A percentile compares a stretch with the other conserved stretches of the same genome.
Conservation (phyloP, 257 asterid genomes). For the Solanum clarkiae region DNA sequence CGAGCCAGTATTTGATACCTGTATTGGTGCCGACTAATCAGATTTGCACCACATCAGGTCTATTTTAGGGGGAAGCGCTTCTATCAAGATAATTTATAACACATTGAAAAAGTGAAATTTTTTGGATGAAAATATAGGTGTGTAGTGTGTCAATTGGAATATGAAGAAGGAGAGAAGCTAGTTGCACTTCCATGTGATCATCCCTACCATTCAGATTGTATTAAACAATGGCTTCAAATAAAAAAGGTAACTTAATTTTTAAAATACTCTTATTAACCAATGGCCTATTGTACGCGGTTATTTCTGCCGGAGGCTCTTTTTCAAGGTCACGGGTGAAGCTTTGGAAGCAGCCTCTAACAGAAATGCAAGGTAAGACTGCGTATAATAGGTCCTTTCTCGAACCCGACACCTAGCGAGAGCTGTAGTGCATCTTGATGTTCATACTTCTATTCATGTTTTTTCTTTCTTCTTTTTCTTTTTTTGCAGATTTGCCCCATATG, state of each 20-base stretch:
- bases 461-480: not conserved
- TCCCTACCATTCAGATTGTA: conserved; percentile 40
- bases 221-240: conserved; percentile 44
- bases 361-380: no score
- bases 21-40: not conserved
- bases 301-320: no score
- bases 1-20: rapidly evolving
- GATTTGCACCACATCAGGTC: rapidly evolving
- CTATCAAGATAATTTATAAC: not conserved
- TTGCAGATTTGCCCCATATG: conserved; percentile 54
- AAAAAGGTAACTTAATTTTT: conserved; percentile 30
- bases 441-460: not conserved
- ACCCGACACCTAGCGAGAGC: rapidly evolving
- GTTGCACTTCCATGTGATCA: conserved; percentile 39
- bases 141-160: conserved; percentile 60
- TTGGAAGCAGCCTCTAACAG: no score
- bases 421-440: not conserved
- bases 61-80: not conserved
- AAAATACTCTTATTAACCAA: not conserved
- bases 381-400: no score
- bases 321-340: no score
- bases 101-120: not conserved
- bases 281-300: no score
- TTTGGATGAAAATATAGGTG: conserved; percentile 21
- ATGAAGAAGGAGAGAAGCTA: conserved; percentile 41